phyloP scores from a whole-genome alignment of 768 basidiomycete species.

The Auriscalpium microsporum region DNA sequence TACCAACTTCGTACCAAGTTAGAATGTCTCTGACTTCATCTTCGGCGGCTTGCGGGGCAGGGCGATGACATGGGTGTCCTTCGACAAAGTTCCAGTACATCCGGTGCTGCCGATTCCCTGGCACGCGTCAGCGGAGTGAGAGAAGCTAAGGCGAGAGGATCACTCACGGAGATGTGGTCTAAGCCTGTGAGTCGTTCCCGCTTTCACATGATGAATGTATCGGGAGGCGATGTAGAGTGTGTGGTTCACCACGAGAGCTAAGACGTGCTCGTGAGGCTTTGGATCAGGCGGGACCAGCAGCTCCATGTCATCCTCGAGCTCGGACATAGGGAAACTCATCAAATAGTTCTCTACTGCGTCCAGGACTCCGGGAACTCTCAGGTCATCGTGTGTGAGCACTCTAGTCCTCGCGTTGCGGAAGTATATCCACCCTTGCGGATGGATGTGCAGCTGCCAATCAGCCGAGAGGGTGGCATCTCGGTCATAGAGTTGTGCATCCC shows the following conservation, averaged over 20 bases:
- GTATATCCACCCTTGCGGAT: constrained; percentile 44
- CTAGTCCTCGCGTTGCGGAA: constrained; percentile 34
- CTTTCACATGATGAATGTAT: constrained; percentile 16
- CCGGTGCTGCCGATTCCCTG: constrained; percentile 23
- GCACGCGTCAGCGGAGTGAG: too few species aligned
- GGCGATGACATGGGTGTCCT: constrained; percentile 39
- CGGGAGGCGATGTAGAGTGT: constrained; percentile 39
- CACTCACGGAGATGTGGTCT: constrained; percentile 16
- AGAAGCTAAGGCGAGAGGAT: background rate
- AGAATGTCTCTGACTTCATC: constrained; percentile 41
- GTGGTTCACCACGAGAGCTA: constrained; percentile 40
- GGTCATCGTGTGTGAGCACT: constrained; percentile 42
- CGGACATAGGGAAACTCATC: constrained; percentile 20
- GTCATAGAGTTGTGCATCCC: too few species aligned
- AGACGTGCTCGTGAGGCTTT: constrained; percentile 17
- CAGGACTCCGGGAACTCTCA: constrained; percentile 31
- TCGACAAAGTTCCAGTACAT: constrained; percentile 47
- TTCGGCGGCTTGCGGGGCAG: constrained; percentile 33
- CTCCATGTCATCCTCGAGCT: constrained; percentile 35
- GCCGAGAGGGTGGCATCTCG: too few species aligned
- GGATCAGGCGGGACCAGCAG: constrained; percentile 29
- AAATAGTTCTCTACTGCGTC: constrained; percentile 23
- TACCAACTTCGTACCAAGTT: constrained; percentile 40
- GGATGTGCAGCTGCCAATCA: constrained; percentile 35
- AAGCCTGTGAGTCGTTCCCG: background rate